Conservation (phyloP, 2,329 filamentous ascomycete genomes). For the Ceratocystiopsis sp. region DNA sequence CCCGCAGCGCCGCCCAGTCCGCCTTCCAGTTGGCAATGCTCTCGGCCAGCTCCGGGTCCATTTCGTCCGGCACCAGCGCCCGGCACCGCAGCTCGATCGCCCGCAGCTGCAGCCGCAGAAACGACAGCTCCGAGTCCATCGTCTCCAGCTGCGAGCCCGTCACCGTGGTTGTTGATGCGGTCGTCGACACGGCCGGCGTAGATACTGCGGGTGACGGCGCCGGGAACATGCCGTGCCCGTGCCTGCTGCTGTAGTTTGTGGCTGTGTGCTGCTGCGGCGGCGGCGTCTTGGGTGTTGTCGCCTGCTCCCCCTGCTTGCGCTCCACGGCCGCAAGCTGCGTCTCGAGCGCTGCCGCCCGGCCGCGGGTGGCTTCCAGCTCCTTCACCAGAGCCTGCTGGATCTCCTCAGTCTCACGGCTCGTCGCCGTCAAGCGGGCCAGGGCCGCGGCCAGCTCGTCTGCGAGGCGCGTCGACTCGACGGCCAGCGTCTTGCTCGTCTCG, state of each 20-base stretch:
- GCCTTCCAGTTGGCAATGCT: constrained; percentile 45
- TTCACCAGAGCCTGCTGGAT: constrained; percentile 34
- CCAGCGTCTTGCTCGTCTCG: constrained; percentile 16
- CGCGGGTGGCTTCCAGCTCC: constrained; percentile 4
- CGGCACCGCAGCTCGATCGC: constrained; percentile 43
- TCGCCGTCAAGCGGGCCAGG: constrained; percentile 31
- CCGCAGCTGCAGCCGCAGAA: constrained; percentile 44
- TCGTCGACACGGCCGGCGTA: neutral
- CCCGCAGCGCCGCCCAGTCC: constrained; percentile 33
- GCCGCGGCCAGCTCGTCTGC: constrained; percentile 32
- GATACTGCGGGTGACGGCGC: no score
- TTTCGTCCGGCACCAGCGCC: constrained; percentile 26
- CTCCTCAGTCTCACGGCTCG: constrained; percentile 37
- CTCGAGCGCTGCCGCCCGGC: constrained; percentile 43
- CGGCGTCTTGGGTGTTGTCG: neutral
- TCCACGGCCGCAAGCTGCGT: constrained; percentile 37
- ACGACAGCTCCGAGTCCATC: constrained; percentile 42
- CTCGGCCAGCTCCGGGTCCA: constrained; percentile 36
- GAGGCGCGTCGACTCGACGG: constrained; percentile 13
- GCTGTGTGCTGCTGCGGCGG: neutral
- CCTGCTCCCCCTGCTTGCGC: constrained; percentile 2
- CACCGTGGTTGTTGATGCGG: neutral
- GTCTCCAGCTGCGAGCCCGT: constrained; percentile 24
- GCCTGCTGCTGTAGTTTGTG: neutral
- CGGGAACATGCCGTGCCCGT: neutral